Evolutionary conservation across 2,329 filamentous ascomycete species (phyloP).

Genomic region (Purpureocillium takamizusanense): DNA sequence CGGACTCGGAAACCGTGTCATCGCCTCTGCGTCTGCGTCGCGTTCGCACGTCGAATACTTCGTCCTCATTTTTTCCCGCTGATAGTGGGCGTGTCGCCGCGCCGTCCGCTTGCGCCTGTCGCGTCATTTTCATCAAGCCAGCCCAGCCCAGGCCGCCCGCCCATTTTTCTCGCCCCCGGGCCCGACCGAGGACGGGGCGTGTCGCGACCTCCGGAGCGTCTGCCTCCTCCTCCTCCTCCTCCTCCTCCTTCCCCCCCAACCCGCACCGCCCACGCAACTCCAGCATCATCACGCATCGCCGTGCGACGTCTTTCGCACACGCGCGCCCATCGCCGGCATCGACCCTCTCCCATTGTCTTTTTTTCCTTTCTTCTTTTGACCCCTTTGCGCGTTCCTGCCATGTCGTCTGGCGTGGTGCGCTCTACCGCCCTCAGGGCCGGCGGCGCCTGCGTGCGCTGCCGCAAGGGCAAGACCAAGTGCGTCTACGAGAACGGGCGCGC

Average conservation of each 20-base stretch:
- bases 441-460: conserved; percentile 53
- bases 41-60: too few species aligned
- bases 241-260: too few species aligned
- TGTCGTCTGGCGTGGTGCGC: conserved; percentile 42
- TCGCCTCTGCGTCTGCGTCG: too few species aligned
- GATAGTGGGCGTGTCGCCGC: background rate
- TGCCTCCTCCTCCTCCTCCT: too few species aligned
- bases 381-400: conserved; percentile 11
- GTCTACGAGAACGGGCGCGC: conserved; percentile 54
- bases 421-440: conserved; percentile 52
- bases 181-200: conserved; percentile 7
- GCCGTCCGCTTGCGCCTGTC: background rate
- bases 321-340: background rate
- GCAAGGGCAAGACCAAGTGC: conserved; percentile 56
- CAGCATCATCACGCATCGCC: background rate
- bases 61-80: too few species aligned
- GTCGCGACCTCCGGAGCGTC: conserved; percentile 9
- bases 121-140: background rate
- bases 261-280: background rate
- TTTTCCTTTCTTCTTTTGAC: background rate
- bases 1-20: too few species aligned
- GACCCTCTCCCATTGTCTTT: background rate
- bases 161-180: conserved; percentile 5
- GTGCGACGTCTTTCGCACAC: background rate
- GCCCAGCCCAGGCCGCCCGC: conserved; percentile 4